These are phyloP conservation scores for Trichosporon sp. DNA, from an alignment of 1,284 basidiomycete genomes.

Conservation along the genomic window DNA sequence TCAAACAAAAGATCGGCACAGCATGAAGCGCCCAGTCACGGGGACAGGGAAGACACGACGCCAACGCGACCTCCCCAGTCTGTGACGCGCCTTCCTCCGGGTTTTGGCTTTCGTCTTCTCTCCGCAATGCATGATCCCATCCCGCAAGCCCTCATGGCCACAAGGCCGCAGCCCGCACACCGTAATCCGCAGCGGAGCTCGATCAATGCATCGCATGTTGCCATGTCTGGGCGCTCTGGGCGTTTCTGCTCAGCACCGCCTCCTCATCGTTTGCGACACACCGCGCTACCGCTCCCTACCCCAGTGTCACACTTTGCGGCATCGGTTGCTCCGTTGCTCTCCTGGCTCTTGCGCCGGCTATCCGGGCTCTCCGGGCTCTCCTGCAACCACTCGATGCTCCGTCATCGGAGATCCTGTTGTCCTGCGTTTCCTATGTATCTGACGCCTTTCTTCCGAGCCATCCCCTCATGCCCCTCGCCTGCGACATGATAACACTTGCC, in stretches of 20 bases:
- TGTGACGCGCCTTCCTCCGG: not conserved
- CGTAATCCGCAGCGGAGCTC: not conserved
- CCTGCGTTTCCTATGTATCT: slow-evolving; percentile 1
- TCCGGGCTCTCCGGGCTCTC: no score
- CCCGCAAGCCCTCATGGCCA: no score
- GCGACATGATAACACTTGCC: not conserved
- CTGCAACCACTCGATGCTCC: not conserved
- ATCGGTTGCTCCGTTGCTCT: not conserved
- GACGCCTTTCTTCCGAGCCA: slow-evolving; percentile 4
- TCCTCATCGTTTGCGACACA: not conserved
- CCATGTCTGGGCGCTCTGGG: not conserved
- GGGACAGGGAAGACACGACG: not conserved
- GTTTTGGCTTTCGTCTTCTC: not conserved
- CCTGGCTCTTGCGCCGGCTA: no score
- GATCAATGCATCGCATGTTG: not conserved
- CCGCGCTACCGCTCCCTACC: not conserved
- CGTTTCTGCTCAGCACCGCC: not conserved
- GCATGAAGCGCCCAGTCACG: not conserved
- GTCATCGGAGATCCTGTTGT: not conserved
- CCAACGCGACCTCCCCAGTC: not conserved
- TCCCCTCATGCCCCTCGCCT: not conserved
- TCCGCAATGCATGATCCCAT: not conserved
- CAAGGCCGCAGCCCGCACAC: not conserved
- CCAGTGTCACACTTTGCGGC: not conserved
- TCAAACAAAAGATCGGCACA: slow-evolving; percentile 4